These are phyloP conservation scores for Closterium sp. DNA, from an alignment of 139 green algal species.

Conservation along the genomic window DNA sequence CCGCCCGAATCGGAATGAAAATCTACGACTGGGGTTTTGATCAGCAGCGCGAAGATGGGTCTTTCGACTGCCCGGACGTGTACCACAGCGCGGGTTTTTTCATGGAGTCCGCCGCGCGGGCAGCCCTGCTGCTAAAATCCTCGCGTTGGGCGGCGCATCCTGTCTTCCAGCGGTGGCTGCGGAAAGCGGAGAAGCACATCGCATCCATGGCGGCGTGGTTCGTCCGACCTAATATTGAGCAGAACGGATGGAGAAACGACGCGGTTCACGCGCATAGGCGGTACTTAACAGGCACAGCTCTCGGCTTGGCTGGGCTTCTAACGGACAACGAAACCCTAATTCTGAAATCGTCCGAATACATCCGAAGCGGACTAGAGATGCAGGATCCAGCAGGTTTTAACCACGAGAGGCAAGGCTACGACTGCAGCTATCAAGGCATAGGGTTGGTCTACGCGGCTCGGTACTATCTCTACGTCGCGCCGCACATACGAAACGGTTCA, in stretches of 20 bases:
- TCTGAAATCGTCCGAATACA: neutral
- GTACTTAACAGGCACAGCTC: neutral
- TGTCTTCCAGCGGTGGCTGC: neutral
- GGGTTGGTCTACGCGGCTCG: neutral
- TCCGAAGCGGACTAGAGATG: neutral
- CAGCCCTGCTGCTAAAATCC: neutral
- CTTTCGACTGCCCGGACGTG: constrained; percentile 7
- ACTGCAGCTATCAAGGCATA: constrained; percentile 4
- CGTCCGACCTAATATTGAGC: neutral
- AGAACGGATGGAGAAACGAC: neutral
- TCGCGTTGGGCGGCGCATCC: neutral
- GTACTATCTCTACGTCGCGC: neutral
- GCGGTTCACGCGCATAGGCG: neutral
- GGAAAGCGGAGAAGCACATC: neutral
- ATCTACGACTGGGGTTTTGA: constrained; percentile 9
- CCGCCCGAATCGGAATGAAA: neutral
- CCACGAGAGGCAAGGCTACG: neutral
- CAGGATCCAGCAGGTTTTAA: neutral
- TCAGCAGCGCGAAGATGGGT: neutral
- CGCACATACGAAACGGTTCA: neutral
- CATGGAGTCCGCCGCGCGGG: neutral
- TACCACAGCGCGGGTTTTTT: constrained; percentile 12
- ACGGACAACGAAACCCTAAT: neutral
- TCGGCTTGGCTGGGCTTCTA: neutral
- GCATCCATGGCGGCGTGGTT: neutral